These are phyloP conservation scores for Neopestalotiopsis rosae DNA, from an alignment of 2,329 filamentous ascomycete species.

Conservation along the genomic window DNA sequence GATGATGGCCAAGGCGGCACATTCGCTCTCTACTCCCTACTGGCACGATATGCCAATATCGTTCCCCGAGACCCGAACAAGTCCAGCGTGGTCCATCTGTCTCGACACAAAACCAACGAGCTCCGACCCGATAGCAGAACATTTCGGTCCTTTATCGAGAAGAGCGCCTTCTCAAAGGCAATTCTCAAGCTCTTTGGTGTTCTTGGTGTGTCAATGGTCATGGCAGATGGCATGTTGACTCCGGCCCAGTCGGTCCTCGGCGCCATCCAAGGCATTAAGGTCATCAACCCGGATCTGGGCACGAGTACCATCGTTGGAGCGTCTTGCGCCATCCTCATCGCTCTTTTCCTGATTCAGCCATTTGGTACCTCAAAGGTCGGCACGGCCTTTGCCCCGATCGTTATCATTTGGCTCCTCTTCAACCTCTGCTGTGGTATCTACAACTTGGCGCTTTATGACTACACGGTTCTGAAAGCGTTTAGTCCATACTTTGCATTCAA, in stretches of 20 bases:
- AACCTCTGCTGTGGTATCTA: slow-evolving; percentile 66
- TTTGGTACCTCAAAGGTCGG: slow-evolving; percentile 67
- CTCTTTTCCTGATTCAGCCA: slow-evolving; percentile 67
- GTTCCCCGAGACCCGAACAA: slow-evolving; percentile 60
- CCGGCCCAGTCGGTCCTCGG: slow-evolving; percentile 71
- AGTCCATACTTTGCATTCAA: slow-evolving; percentile 60
- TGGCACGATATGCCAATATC: slow-evolving; percentile 64
- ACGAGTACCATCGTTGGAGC: slow-evolving; percentile 64
- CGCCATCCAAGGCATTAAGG: slow-evolving; percentile 65
- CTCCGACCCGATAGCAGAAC: slow-evolving; percentile 53
- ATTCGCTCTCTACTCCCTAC: slow-evolving; percentile 67
- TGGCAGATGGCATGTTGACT: slow-evolving; percentile 66
- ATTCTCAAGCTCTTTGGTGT: slow-evolving; percentile 64
- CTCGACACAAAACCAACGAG: slow-evolving; percentile 59
- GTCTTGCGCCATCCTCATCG: slow-evolving; percentile 64
- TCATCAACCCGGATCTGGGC: slow-evolving; percentile 58
- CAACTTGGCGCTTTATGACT: slow-evolving; percentile 54
- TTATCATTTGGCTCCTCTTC: slow-evolving; percentile 67
- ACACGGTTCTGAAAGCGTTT: slow-evolving; percentile 57
- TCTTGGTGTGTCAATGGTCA: slow-evolving; percentile 67
- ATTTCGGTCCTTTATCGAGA: slow-evolving; percentile 60
- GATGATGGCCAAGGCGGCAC: slow-evolving; percentile 73
- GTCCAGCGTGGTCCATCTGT: slow-evolving; percentile 56
- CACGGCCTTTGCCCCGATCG: slow-evolving; percentile 64
- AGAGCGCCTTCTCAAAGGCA: slow-evolving; percentile 51